A percentile compares a stretch with the other conserved stretches of the same genome.
Evolutionary conservation across 2,329 filamentous ascomycete genomes (phyloP).

Genomic region (Microdochium nivale): DNA sequence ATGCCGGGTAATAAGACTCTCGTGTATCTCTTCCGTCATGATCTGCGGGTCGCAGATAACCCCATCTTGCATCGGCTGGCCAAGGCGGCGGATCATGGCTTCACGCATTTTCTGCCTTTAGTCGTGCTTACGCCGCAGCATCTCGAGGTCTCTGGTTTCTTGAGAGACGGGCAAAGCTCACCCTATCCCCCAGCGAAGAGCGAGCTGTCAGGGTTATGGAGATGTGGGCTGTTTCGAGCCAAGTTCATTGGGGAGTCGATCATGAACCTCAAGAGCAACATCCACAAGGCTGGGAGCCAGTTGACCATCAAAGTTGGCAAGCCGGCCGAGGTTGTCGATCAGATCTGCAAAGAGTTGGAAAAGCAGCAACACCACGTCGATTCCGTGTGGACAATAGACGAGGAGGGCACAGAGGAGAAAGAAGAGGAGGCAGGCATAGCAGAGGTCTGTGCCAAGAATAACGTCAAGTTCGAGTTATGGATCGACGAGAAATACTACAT

Average conservation of each 20-base stretch:
- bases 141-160: constrained; percentile 66
- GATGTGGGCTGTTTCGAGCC: constrained; percentile 63
- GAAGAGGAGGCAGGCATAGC: constrained; percentile 51
- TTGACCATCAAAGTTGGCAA: constrained; percentile 57
- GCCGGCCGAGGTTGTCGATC: constrained; percentile 47
- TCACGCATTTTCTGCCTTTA: constrained; percentile 63
- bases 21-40: constrained; percentile 64
- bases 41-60: constrained; percentile 67
- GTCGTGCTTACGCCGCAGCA: constrained; percentile 64
- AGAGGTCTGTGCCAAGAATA: constrained; percentile 39
- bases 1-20: constrained; percentile 41
- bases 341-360: constrained; percentile 43
- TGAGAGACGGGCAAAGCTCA: constrained; percentile 42
- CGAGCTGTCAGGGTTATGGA: constrained; percentile 58
- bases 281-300: constrained; percentile 51
- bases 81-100: constrained; percentile 39
- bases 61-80: constrained; percentile 56
- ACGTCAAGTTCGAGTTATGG: constrained; percentile 56
- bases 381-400: constrained; percentile 66
- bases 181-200: constrained; percentile 65
- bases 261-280: constrained; percentile 59
- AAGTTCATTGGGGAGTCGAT: constrained; percentile 66
- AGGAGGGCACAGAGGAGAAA: constrained; percentile 62
- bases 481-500: constrained; percentile 71
- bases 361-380: constrained; percentile 38